Base-by-base conservation (phyloP, 208 protist genomes). In the Endotrypanum monterogeii region DNA sequence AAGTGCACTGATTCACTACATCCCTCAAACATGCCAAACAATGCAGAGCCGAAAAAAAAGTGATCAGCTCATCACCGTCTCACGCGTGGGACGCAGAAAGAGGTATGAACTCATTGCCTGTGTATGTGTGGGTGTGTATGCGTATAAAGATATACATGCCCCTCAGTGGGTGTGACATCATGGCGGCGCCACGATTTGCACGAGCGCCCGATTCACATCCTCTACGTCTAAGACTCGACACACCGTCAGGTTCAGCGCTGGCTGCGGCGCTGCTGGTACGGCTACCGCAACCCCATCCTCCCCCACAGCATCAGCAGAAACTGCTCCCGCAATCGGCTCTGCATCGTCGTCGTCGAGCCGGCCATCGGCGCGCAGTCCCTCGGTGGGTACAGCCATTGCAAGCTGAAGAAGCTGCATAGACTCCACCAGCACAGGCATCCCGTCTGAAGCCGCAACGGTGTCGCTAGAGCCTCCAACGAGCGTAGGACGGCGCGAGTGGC, bases 141-240 rank as follows among this genome's bases (percentile, higher is more conserved):
- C 61, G 32, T 32, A 2, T 48, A 39, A 0, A 7, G n/a, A n/a
- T n/a, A n/a, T n/a, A n/a, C n/a, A n/a, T n/a, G n/a, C n/a, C n/a
- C 23, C 30, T 39, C 30, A 23, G 61, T 67, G n/a, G 28, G 61
- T 51, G 9, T 28, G 5, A 37, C 28, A 35, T 48, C 62, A 73
- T 35, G 76, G 76, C 0, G 68, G 69, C 1, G 63, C 41, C 8
- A 67, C 39, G 6, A 80, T 57, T 57, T 73, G 69, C 60, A 80
- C 76, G 23, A 80, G 63, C 52, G 30, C 60, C 12, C 76, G 41
- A 37, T 80, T 80, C 18, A 80, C 76, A 46, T 80, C 76, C n/a
- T 71, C 76, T 32, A 80, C 76, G 60, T 80, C 55, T 28, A 71
- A 48, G 35, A 80, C 76, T 2, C 76, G 76, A 52, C 76, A 80